These are phyloP conservation scores for Metschnikowia reukaufii DNA, from an alignment of 805 yeast genomes.

Conservation along the genomic window DNA sequence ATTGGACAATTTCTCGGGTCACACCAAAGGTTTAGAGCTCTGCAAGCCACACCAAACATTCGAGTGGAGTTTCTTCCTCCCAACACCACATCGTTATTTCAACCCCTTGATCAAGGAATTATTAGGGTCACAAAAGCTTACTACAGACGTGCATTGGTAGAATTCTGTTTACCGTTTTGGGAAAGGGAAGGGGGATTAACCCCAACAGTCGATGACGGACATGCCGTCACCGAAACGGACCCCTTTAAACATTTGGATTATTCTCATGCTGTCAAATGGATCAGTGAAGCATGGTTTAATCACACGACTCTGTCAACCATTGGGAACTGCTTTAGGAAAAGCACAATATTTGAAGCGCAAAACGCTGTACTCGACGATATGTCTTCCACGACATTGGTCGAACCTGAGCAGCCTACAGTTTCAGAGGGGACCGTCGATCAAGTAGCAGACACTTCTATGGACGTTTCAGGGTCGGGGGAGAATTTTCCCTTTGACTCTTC, in stretches of 20 bases:
- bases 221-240: background rate
- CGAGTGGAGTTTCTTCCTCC: background rate
- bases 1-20: conserved; percentile 2
- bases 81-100: background rate
- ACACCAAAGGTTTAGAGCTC: background rate
- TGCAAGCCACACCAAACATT: background rate
- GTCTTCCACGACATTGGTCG: no score
- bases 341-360: conserved; percentile 1
- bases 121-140: background rate
- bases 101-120: conserved; percentile 3
- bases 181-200: no score
- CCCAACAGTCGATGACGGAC: no score
- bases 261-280: background rate
- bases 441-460: no score
- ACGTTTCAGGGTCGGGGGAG: no score
- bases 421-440: no score
- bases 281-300: background rate
- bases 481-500: no score
- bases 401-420: no score
- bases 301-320: background rate
- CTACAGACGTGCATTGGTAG: background rate
- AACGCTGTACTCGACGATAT: no score
- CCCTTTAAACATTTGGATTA: background rate
- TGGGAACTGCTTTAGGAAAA: background rate
- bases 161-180: background rate